A percentile compares a stretch with the other conserved stretches of the same genome.
phyloP scores from a whole-genome alignment of 331 rosid genomes.

The Arachis monticola region DNA sequence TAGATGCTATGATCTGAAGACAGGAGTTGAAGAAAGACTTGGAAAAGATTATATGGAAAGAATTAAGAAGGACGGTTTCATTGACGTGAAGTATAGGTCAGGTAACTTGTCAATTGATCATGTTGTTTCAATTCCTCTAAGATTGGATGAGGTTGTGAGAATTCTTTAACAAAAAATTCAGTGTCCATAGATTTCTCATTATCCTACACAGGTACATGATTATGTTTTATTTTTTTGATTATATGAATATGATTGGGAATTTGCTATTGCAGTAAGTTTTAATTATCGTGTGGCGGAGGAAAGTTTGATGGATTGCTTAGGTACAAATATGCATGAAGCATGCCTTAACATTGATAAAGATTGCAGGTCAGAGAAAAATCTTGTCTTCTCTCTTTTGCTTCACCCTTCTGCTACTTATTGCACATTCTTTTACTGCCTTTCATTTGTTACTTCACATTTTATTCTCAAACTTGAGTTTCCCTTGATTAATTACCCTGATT shows the following conservation, averaged over 20 bases:
- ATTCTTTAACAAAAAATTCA: slow-evolving; percentile 10
- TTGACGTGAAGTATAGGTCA: slow-evolving; percentile 59
- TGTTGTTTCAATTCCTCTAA: slow-evolving; percentile 23
- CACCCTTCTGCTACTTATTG: too few species aligned
- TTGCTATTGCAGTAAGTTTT: slow-evolving; percentile 48
- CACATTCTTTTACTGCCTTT: too few species aligned
- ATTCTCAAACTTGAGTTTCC: too few species aligned
- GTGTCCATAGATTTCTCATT: background rate
- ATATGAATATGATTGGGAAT: slow-evolving; percentile 19
- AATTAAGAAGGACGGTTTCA: background rate
- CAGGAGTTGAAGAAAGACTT: too few species aligned
- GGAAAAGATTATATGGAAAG: too few species aligned
- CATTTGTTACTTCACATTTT: too few species aligned
- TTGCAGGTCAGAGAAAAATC: too few species aligned
- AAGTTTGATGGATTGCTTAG: slow-evolving; percentile 70
- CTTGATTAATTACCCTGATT: too few species aligned
- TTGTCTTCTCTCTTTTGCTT: too few species aligned
- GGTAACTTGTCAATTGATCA: slow-evolving; percentile 53
- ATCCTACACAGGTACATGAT: slow-evolving; percentile 8
- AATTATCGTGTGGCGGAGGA: slow-evolving; percentile 65
- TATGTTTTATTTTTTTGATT: background rate
- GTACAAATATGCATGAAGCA: slow-evolving; percentile 64
- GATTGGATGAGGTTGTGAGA: background rate
- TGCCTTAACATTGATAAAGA: slow-evolving; percentile 51
- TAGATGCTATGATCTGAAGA: too few species aligned